A percentile compares a stretch with the other conserved stretches of the same genome.
phyloP scores from a whole-genome alignment of 129 eudicot species.

The Helianthus tuberosus region DNA sequence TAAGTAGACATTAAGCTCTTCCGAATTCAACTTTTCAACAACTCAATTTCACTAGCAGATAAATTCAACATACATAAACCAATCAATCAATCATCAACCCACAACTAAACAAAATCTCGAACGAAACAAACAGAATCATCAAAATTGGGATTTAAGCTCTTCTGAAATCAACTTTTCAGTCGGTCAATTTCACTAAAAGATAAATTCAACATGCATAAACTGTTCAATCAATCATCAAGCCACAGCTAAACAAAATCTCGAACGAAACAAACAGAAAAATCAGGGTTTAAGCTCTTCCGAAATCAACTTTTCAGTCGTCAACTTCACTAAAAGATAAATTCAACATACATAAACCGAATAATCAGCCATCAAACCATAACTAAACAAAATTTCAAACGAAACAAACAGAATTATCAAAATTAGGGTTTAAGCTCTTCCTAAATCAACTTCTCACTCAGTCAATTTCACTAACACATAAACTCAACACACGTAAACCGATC shows the following conservation, averaged over 20 bases:
- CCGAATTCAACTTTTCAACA: constrained; percentile 6
- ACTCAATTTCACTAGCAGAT: too few relatives aligned
- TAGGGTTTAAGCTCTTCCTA: constrained; percentile 4
- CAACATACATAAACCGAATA: background rate
- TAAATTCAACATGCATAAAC: constrained; percentile 10
- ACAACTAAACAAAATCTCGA: background rate
- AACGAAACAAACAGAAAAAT: background rate
- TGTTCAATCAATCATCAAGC: background rate
- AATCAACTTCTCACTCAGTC: constrained; percentile 18
- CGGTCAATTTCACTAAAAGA: background rate
- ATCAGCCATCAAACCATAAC: background rate
- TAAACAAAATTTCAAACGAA: background rate
- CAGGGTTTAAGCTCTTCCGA: constrained; percentile 4
- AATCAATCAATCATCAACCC: too few relatives aligned
- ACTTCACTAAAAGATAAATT: background rate
- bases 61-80: constrained; percentile 21
- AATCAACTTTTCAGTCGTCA: constrained; percentile 15
- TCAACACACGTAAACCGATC: constrained; percentile 5
- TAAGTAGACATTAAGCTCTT: background rate
- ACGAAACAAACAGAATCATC: background rate
- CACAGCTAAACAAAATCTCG: background rate
- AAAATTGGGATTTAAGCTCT: constrained; percentile 4
- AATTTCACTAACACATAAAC: background rate
- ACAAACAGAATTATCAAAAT: background rate
- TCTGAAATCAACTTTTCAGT: constrained; percentile 7